A percentile compares a stretch with the other conserved stretches of the same genome.
Evolutionary conservation across 1,284 basidiomycete species (phyloP).

Genomic region (Trichosporon faecale): DNA sequence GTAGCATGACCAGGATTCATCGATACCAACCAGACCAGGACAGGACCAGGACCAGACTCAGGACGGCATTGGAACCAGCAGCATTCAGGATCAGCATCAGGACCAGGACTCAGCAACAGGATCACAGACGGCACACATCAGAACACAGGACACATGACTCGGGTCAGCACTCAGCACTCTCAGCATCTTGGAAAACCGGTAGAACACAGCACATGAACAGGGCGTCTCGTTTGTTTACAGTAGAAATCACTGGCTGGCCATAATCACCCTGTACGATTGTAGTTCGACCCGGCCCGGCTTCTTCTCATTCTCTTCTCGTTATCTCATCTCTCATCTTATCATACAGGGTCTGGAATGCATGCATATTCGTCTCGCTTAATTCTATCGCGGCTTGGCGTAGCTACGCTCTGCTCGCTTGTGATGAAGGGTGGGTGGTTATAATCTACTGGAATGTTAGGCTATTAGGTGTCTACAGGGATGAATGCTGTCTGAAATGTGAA

Average conservation of each 20-base stretch:
- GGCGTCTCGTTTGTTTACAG: too few relatives aligned
- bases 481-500: not conserved
- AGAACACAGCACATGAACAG: too few relatives aligned
- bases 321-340: not conserved
- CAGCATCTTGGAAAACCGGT: not conserved
- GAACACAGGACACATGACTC: not conserved
- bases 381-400: too few relatives aligned
- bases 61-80: not conserved
- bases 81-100: not conserved
- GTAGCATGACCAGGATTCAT: conserved; percentile 4
- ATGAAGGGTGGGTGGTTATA: not conserved
- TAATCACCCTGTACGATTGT: not conserved
- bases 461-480: not conserved
- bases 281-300: not conserved
- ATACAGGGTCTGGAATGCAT: not conserved
- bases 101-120: not conserved
- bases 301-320: not conserved
- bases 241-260: not conserved
- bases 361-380: not conserved
- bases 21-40: not conserved
- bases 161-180: not conserved
- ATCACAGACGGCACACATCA: too few relatives aligned
- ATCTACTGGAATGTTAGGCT: not conserved
- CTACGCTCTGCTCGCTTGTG: not conserved
- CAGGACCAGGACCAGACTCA: not conserved